Percentiles rank a stretch among this genome's conserved stretches.
These are phyloP conservation scores for Cladophialophora exuberans DNA, from an alignment of 2,329 filamentous ascomycete genomes.

Conservation along the genomic window DNA sequence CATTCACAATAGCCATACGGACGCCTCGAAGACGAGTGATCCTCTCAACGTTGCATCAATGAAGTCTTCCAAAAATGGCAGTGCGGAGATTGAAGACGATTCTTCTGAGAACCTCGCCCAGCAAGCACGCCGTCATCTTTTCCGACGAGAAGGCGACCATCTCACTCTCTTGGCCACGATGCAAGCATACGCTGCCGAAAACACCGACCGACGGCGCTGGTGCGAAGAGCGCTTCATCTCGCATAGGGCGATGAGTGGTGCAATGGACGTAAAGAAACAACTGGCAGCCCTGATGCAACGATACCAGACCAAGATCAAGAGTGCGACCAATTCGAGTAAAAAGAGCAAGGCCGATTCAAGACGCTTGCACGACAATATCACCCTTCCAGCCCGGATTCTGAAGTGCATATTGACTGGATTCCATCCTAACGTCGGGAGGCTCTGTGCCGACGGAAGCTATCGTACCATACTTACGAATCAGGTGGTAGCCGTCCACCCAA, in stretches of 20 bases:
- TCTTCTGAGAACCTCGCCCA: slow-evolving; percentile 47
- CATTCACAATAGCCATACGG: slow-evolving; percentile 40
- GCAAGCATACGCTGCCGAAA: slow-evolving; percentile 61
- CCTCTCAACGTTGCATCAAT: not conserved
- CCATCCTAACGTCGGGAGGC: slow-evolving; percentile 59
- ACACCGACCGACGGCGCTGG: slow-evolving; percentile 63
- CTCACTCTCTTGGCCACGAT: slow-evolving; percentile 65
- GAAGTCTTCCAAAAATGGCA: not conserved
- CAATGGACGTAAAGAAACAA: slow-evolving; percentile 53
- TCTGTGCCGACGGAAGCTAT: slow-evolving; percentile 50
- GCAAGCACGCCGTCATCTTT: slow-evolving; percentile 58
- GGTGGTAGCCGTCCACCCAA: slow-evolving; percentile 61
- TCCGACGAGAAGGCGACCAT: slow-evolving; percentile 65
- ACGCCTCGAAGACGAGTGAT: not conserved
- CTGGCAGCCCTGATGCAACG: slow-evolving; percentile 26
- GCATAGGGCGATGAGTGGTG: slow-evolving; percentile 67
- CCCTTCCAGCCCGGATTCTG: slow-evolving; percentile 55
- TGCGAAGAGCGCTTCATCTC: slow-evolving; percentile 61
- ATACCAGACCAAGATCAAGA: slow-evolving; percentile 2
- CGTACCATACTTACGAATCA: slow-evolving; percentile 65
- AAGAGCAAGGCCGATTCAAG: not conserved
- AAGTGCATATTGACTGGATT: slow-evolving; percentile 64
- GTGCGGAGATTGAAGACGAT: slow-evolving; percentile 15
- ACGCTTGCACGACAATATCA: slow-evolving; percentile 34
- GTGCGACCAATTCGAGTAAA: not conserved